Conservation (phyloP, 345 rosid species). For the Eucalyptus erythrocorys region DNA sequence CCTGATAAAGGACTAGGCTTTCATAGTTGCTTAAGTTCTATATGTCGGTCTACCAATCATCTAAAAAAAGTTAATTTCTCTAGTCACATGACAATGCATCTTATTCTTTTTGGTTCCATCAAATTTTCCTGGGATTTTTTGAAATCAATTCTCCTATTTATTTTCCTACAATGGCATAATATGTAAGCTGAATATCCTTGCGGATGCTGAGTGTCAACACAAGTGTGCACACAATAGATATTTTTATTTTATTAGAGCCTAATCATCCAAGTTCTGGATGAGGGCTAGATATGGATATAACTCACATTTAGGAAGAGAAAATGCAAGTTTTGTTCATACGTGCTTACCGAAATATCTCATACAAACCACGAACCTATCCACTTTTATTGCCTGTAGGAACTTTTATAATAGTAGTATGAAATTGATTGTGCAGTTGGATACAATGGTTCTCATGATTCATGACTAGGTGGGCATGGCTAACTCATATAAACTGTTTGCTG, state of each 20-base stretch:
- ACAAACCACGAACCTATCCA: background rate
- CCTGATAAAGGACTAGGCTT: background rate
- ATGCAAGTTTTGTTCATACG: background rate
- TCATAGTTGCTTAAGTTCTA: background rate
- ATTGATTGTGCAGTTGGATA: background rate
- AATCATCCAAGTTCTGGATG: background rate
- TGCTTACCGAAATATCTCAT: background rate
- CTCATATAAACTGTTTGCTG: constrained; percentile 5
- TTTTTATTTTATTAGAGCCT: background rate
- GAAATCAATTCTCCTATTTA: background rate
- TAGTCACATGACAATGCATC: background rate
- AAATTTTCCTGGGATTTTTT: background rate
- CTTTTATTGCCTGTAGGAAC: background rate
- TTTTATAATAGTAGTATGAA: background rate
- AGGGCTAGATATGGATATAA: background rate
- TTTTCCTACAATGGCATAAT: background rate
- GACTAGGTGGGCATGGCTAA: background rate
- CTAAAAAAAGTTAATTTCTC: background rate
- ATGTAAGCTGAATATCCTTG: background rate
- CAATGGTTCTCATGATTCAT: background rate
- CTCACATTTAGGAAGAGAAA: background rate
- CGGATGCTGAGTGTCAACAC: background rate
- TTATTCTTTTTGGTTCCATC: background rate
- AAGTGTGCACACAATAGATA: background rate
- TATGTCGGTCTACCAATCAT: background rate